Evolutionary conservation across 768 basidiomycete genomes (phyloP), one percentile per base, ranked within the genome.

Genomic region (Amanita fuliginea): DNA sequence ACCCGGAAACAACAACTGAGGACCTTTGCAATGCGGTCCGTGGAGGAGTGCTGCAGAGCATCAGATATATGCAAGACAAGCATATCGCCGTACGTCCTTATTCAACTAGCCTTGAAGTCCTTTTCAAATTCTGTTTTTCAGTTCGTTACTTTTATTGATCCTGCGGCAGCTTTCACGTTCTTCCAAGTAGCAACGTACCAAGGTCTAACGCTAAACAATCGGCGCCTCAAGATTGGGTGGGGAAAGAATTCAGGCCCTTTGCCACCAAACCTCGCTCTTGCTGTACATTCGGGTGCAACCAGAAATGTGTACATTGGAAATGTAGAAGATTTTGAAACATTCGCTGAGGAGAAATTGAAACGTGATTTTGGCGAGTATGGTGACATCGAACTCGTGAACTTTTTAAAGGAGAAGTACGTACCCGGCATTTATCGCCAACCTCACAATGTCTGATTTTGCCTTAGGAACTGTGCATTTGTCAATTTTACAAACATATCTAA

Each of bases 101-200:
- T 53, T 40, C 37, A 48, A 51, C 35, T 37, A 37, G 10, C 35
- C 47, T 28, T 9, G 35, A 46, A 36, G 18, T 36, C 35, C 1
- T 39, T 37, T 30, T 53, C 37, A 52, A 50, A 33, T 10, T 55
- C 44, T 34, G 54, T 52, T 47, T 53, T 49, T 4, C 53, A 93
- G 88, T 99, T 98, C 55, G 87, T 97, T 47, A 95, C 92, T 4
- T 98, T 99, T 61, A 83, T 97, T 55, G 93, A 97, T 60, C 87
- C 93, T 9, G 82, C 85, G 0, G 88, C 89, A 45, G 94, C 96
- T 2, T 84, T 90, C 59, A 86, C 87, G 8, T 97, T 99, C 75
- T 93, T 81, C 78, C 88, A 95, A 60, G 83, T 91, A 33, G 92
- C 95, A 13, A 81, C 84, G 1, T 86, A 81, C 61, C 86, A 92